Conservation (phyloP, 2,329 filamentous ascomycete genomes). For the Endocalyx cinctus region DNA sequence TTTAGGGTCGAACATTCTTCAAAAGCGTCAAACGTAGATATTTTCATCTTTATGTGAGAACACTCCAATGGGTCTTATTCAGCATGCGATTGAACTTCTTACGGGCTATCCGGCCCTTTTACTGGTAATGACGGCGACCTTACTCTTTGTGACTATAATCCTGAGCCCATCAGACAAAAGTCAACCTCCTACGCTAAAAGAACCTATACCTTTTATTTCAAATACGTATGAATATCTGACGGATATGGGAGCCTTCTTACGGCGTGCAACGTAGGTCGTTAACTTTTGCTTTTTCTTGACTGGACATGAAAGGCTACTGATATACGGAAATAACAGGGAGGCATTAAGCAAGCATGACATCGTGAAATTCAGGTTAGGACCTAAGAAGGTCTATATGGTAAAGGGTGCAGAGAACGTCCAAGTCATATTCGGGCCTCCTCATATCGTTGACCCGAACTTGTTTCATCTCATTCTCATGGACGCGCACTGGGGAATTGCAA, state of each 20-base stretch:
- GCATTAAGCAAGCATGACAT: too few relatives aligned
- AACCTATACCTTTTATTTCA: constrained; percentile 9
- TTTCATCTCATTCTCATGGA: constrained; percentile 8
- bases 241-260: constrained; percentile 3
- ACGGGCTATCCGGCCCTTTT: too few relatives aligned
- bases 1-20: too few relatives aligned
- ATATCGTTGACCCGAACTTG: constrained; percentile 2
- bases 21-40: too few relatives aligned
- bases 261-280: constrained; percentile 4
- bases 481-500: constrained; percentile 9
- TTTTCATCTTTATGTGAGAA: too few relatives aligned
- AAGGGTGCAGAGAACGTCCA: constrained; percentile 11
- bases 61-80: too few relatives aligned
- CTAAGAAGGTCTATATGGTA: constrained; percentile 7
- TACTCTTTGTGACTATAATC: too few relatives aligned
- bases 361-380: constrained; percentile 11
- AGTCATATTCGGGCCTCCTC: constrained; percentile 7
- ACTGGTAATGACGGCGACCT: too few relatives aligned
- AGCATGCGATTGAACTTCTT: too few relatives aligned
- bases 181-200: constrained; percentile 3
- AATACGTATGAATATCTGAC: constrained; percentile 10
- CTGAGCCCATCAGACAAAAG: too few relatives aligned
- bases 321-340: not conserved
- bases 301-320: not conserved
- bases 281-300: not conserved